phyloP scores from a whole-genome alignment of 208 protist genomes.

The Trypanosoma vivax region DNA sequence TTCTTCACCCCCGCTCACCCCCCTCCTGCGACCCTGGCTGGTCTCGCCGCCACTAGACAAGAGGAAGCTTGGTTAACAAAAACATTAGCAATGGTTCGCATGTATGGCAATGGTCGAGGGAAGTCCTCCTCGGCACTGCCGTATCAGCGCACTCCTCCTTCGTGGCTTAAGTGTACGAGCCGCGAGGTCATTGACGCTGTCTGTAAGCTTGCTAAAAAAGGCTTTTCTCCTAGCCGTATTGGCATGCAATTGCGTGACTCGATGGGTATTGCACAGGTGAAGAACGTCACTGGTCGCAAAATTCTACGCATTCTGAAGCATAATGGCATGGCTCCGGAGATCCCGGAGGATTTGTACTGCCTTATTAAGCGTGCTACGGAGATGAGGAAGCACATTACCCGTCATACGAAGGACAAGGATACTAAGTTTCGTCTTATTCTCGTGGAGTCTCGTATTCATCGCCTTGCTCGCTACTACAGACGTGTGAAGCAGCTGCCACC shows the following conservation, averaged over 20 bases:
- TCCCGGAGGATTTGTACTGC: conserved; percentile 99
- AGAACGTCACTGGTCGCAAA: conserved; percentile 98
- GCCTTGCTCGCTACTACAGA: conserved; percentile 96
- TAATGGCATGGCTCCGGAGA: conserved; percentile 98
- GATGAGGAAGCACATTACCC: conserved; percentile 99
- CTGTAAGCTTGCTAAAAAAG: conserved; percentile 98
- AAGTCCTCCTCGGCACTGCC: conserved; percentile 96
- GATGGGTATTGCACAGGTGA: conserved; percentile 98
- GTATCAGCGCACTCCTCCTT: conserved; percentile 96
- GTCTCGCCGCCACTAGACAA: neutral
- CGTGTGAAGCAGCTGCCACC: conserved; percentile 81
- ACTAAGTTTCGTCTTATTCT: conserved; percentile 99
- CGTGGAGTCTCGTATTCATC: conserved; percentile 99
- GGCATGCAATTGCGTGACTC: conserved; percentile 99
- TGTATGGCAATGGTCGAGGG: conserved; percentile 98
- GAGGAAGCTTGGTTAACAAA: neutral
- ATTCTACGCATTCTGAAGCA: conserved; percentile 99
- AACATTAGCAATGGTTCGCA: conserved; percentile 90
- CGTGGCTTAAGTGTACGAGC: conserved; percentile 97
- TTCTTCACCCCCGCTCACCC: too few species aligned
- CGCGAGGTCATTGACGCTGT: conserved; percentile 95
- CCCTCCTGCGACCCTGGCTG: neutral
- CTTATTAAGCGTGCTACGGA: conserved; percentile 99
- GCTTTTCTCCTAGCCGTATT: conserved; percentile 98
- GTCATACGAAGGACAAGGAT: conserved; percentile 97